Conservation (phyloP, 1,284 basidiomycete species). For the Phaffia rhodozyma region DNA sequence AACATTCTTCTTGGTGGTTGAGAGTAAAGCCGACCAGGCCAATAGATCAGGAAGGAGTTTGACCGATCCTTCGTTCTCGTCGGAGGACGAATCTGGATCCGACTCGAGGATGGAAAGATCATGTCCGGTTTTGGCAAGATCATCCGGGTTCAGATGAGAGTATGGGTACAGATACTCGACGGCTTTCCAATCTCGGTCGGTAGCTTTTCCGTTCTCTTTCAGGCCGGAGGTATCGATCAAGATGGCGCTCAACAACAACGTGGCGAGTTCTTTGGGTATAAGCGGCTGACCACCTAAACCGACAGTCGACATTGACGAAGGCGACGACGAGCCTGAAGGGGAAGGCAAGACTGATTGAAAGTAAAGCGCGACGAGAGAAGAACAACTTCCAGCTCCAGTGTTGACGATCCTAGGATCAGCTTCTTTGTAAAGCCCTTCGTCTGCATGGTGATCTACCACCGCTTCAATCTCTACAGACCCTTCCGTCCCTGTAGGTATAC, state of each 20-base stretch:
- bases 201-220: slow-evolving; percentile 62
- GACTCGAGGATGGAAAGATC: neutral
- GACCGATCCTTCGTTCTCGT: slow-evolving; percentile 6
- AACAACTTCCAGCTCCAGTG: slow-evolving; percentile 55
- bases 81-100: neutral
- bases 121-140: slow-evolving; percentile 12
- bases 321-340: neutral
- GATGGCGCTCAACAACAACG: slow-evolving; percentile 65
- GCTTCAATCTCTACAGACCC: slow-evolving; percentile 32
- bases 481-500: neutral
- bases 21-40: slow-evolving; percentile 16
- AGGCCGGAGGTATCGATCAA: slow-evolving; percentile 73
- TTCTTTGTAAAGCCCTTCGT: slow-evolving; percentile 54
- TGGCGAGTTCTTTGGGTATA: slow-evolving; percentile 46
- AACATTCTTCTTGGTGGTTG: slow-evolving; percentile 54
- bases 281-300: slow-evolving; percentile 35
- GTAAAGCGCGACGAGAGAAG: slow-evolving; percentile 57
- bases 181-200: slow-evolving; percentile 48
- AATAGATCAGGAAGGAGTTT: no score
- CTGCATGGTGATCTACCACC: slow-evolving; percentile 87
- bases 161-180: slow-evolving; percentile 45
- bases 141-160: slow-evolving; percentile 22
- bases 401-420: slow-evolving; percentile 56
- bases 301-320: neutral
- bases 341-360: slow-evolving; percentile 34